Base-by-base conservation (phyloP, 2,329 filamentous ascomycete genomes). In the Sporothrix protearum region DNA sequence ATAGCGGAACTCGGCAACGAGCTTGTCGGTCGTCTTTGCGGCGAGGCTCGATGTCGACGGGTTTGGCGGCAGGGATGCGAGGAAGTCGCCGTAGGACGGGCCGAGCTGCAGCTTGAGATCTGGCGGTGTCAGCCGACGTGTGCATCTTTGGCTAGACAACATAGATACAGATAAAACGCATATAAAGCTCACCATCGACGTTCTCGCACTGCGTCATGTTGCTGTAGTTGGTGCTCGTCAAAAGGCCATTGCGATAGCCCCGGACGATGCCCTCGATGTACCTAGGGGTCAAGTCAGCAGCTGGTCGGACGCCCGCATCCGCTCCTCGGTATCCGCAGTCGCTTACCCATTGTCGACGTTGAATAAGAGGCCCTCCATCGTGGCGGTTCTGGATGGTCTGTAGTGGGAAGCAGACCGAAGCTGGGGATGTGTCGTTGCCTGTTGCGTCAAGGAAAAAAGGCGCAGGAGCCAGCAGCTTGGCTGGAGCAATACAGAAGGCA, bases 121-220 rank as follows among this genome's bases (percentile, higher is more conserved):
- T 98, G 57, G 7, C 7, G 19, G 61, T 16, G 36, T 72, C 39
- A 59, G 55, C 55, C 16, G 16, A 16, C 14, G 42, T 14, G 10
- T 47, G 42, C 42, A 47, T 47, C 42, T 47, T 14, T 14, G 19
- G 42, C 42, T 47, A 6, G 33, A 36, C 8, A 8, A 8, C 8
- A 36, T 36, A 36, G 42, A 47, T 14, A n/a, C n/a, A n/a, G 3
- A 47, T 47, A 47, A 47, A 47, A 16, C 14, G 4, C 42, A 5
- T 2, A 19, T 47, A 19, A 19, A 47, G 42, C 42, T 47, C 83
- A 96, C 95, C 95, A 83, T 98, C 95, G 78, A 98, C 95, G 67
- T 90, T 97, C 84, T 98, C 95, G 88, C 95, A 98, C 87, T 98
- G 95, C 74, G 92, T 96, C 83, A 98, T 83, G 85, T 98, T 99